A percentile compares a stretch with the other conserved stretches of the same genome.
Evolutionary conservation across 495 filamentous ascomycete species (phyloP).

Genomic region (Glarea lozoyensis): DNA sequence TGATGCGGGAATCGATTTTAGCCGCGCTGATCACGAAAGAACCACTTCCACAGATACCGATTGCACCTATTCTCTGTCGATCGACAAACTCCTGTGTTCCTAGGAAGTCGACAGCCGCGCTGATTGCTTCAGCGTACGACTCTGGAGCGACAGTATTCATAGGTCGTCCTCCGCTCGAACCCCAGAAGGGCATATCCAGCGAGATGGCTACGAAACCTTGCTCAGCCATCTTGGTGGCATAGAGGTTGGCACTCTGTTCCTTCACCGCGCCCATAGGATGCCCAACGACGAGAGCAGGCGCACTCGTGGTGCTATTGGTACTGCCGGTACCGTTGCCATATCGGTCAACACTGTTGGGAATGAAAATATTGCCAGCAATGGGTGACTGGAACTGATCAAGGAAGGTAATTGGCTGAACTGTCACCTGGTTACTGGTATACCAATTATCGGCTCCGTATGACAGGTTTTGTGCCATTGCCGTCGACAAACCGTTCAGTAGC

Average conservation of each 20-base stretch:
- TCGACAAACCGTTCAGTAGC: too few species aligned
- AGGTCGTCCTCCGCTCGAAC: conserved; percentile 27
- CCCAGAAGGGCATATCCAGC: conserved; percentile 33
- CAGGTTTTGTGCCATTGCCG: too few species aligned
- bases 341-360: too few species aligned
- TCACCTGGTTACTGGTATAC: too few species aligned
- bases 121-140: conserved; percentile 31
- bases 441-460: too few species aligned
- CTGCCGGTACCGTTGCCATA: too few species aligned
- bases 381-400: too few species aligned
- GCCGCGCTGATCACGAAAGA: conserved; percentile 28
- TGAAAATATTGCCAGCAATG: too few species aligned
- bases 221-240: conserved; percentile 25
- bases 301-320: too few species aligned
- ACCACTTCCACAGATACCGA: conserved; percentile 34
- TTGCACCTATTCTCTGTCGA: conserved; percentile 25
- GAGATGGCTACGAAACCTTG: conserved; percentile 27
- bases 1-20: conserved; percentile 30
- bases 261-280: conserved; percentile 30
- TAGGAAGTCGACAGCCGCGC: conserved; percentile 29
- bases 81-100: conserved; percentile 23
- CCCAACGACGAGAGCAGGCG: conserved; percentile 28
- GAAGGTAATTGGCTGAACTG: too few species aligned
- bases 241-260: conserved; percentile 28
- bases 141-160: conserved; percentile 29